Percentiles rank a stretch among this genome's conserved stretches.
phyloP scores from a whole-genome alignment of 78 protist genomes.

The Dictyostelium intermedium region DNA sequence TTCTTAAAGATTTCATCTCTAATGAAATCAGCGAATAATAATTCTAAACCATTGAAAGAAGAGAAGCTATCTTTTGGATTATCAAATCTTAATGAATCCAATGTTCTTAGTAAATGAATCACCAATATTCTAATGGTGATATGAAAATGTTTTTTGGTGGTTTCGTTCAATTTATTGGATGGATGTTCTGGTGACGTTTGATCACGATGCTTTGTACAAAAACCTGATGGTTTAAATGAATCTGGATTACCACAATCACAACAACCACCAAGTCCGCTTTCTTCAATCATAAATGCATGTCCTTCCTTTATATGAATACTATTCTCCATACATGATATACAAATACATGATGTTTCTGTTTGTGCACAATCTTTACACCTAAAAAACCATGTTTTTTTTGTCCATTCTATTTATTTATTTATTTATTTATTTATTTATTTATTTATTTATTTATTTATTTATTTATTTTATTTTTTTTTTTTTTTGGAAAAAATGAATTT shows the following conservation, averaged over 20 bases:
- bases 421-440: too few relatives aligned
- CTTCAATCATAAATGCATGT: conserved; percentile 61
- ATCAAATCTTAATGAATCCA: not conserved
- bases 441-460: too few relatives aligned
- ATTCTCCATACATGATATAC: conserved; percentile 43
- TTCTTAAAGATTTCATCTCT: not conserved
- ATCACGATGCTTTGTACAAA: conserved; percentile 18
- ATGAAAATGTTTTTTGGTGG: not conserved
- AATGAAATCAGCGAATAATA: not conserved
- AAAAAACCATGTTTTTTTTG: conserved; percentile 59
- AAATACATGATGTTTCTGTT: conserved; percentile 59
- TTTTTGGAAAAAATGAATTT: too few relatives aligned
- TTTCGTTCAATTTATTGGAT: not conserved
- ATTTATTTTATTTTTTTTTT: too few relatives aligned
- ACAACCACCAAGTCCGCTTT: conserved; percentile 58
- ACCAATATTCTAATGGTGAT: not conserved
- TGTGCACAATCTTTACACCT: conserved; percentile 66
- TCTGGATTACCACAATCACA: conserved; percentile 74
- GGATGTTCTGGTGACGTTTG: conserved; percentile 49
- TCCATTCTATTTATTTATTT: conserved; percentile 81
- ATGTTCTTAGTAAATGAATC: not conserved
- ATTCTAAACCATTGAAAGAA: not conserved
- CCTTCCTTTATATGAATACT: conserved; percentile 45
- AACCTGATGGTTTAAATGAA: conserved; percentile 17
- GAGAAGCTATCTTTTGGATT: not conserved